Base-by-base conservation (phyloP, 768 basidiomycete species). In the Tylopilus subfusipes region DNA sequence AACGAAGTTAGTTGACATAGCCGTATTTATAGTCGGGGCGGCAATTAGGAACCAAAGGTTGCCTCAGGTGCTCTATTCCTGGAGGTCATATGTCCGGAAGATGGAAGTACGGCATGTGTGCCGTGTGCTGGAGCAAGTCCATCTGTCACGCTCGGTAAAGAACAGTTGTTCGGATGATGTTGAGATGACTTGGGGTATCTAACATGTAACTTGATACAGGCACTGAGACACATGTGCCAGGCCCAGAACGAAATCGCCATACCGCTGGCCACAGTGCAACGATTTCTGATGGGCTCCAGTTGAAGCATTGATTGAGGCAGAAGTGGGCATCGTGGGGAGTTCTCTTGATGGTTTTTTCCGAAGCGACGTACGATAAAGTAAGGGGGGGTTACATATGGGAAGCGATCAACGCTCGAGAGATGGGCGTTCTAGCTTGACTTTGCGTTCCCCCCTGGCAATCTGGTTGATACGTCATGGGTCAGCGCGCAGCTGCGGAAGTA, bases 1-100 rank as follows among this genome's bases (percentile, higher is more conserved):
- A 30, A 44, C n/a, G 24, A 49, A 33, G 22, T 31, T 16, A 50
- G 21, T 18, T 5, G 42, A 47, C n/a, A 27, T 22, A 29, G 46
- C 4, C 2, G 39, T 29, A 59, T 65, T 65, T 66, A 66, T 66
- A 66, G 46, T n/a, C 12, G 25, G 21, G 31, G 14, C 25, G 40
- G 19, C 16, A 12, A 48, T n/a, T 31, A 22, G 39, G 39, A 40
- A 40, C 9, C n/a, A 19, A n/a, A 38, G n/a, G 38, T 18, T 19
- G 9, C 8, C 39, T 40, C 19, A 12, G 39, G 52, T n/a, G 24
- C 31, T 36, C 39, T n/a, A 58, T 57, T 63, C 24, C 56, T 54
- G n/a, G 50, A 38, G 44, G 42, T 52, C 56, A 51, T 58, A 52
- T 53, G 53, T 40, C 25, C n/a, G 33, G 29, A 22, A n/a, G 48